Base-by-base conservation (phyloP, 306 rosid species). In the Dryas octopetala region DNA sequence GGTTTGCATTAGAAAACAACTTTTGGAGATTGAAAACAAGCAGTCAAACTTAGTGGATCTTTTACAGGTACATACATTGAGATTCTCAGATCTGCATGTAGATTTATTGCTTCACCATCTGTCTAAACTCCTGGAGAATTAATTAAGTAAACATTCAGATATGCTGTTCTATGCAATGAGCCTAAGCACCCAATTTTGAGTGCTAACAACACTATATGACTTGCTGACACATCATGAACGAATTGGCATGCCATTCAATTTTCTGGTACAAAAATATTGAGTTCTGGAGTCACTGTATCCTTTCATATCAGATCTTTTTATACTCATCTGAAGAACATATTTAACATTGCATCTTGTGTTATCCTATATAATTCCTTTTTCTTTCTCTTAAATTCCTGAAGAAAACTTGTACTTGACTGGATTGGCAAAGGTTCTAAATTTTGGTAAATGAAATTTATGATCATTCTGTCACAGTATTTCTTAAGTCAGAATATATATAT, bases 41-140 rank as follows among this genome's bases (percentile, higher is more conserved):
- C 97, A 91, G 78, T 83, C 89, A 19, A 88, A 77, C 74, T 80
- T 88, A 74, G 77, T 91, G 93, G 87, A 89, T 80, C 87, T 86
- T 46, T 75, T 93, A 73, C 90, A 93, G 96, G 97, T 91, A 86
- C 62, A 58, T 46, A 59, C 28, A 41, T 48, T 47, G 50, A 57
- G 51, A 38, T 62, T 78, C 55, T 75, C 11, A 11, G 67, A 52
- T 47, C 1, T 61, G 52, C 12, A 45, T 63, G 1, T 9, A 41
- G n/a, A 15, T 55, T 40, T 14, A 8, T n/a, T 14, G 49, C 74
- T 65, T 64, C 23, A 8, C 57, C 3, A 32, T 62, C 26, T 50
- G 47, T 73, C 68, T 41, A 71, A 71, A 53, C 62, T 49, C 69
- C 40, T 75, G 17, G 40, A 46, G 5, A 58, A 78, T 45, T 5